A percentile compares a stretch with the other conserved stretches of the same genome.
Evolutionary conservation across 108 stramenopile genomes (phyloP).

Genomic region (Licmophora abbreviata): DNA sequence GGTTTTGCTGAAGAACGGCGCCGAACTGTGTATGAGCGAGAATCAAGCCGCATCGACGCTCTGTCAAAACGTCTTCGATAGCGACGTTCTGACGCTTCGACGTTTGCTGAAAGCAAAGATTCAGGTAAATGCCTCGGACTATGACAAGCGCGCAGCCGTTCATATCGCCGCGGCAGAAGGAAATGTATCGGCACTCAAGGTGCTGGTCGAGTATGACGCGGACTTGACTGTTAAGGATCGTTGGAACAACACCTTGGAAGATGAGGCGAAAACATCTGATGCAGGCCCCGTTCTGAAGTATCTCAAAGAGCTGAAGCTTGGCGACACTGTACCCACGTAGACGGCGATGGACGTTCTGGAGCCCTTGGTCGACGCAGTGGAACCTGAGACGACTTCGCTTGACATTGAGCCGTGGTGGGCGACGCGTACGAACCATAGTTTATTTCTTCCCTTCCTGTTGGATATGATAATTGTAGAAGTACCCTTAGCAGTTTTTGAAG

Average conservation of each 20-base stretch:
- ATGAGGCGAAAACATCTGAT: constrained; percentile 19
- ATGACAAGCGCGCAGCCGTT: constrained; percentile 40
- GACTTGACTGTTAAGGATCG: constrained; percentile 38
- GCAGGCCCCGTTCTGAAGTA: constrained; percentile 16
- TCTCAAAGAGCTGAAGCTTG: constrained; percentile 10
- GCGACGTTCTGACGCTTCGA: constrained; percentile 26
- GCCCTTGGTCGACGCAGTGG: no score
- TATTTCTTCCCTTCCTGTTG: no score
- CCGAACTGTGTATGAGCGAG: constrained; percentile 28
- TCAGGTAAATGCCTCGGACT: constrained; percentile 44
- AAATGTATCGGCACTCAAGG: constrained; percentile 30
- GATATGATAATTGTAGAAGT: no score
- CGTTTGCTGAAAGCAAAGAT: constrained; percentile 38
- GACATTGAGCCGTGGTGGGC: no score
- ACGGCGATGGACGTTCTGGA: no score
- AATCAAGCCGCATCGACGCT: constrained; percentile 31
- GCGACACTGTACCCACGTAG: no score
- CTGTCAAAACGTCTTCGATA: constrained; percentile 40
- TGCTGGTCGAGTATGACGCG: constrained; percentile 36
- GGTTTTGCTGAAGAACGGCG: constrained; percentile 23
- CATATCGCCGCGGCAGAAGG: constrained; percentile 55
- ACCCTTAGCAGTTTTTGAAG: no score
- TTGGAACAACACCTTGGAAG: constrained; percentile 32
- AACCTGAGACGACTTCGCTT: no score
- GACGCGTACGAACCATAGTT: no score